Base-by-base conservation (phyloP, 208 protist genomes). In the Trypanosomatidae sp. region DNA sequence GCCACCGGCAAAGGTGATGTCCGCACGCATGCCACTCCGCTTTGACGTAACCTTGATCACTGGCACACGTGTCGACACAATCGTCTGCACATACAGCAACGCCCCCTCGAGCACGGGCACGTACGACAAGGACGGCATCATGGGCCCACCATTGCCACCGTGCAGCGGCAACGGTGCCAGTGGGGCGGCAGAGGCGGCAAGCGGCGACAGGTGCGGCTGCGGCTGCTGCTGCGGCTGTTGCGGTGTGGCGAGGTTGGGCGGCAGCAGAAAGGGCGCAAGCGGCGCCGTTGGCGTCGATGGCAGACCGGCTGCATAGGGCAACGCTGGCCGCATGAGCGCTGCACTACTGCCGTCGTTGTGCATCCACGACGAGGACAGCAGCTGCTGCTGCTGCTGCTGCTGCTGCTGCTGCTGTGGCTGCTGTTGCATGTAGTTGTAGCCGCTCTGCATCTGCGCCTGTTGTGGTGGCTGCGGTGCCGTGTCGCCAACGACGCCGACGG, bases 1-100 rank as follows among this genome's bases (percentile, higher is more conserved):
- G n/a, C 82, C 82, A 5, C 82, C 82, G 27, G 71, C 82, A 43
- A 88, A 87, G 35, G 77, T 82, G 55, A 92, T 88, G 50, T 92
- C 82, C 8, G 71, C 63, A 49, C 70, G 64, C 28, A 80, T 66
- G 24, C 64, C 65, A 18, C 71, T 86, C 1, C 19, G 16, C 52
- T 76, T 75, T 16, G 87, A 73, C 0, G 56, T 70, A 13, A 92
- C 61, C 47, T 92, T 92, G 32, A 92, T 85, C 6, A 92, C 77
- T 1, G 82, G 82, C 4, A 92, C 82, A 16, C 82, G 77, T 0
- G 82, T 83, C 11, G 65, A 71, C 19, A 66, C 63, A 47, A 92
- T 88, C 2, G 75, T 61, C 55, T 92, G 82, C 19, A 92, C 75
- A 8, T 56, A 50, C 47, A 69, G 85, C 7, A 82, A 47, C 22